A percentile compares a stretch with the other conserved stretches of the same genome.
These are phyloP conservation scores for Cokeromyces recurvatus DNA, from an alignment of 371 early-diverging fungal species.

Conservation along the genomic window DNA sequence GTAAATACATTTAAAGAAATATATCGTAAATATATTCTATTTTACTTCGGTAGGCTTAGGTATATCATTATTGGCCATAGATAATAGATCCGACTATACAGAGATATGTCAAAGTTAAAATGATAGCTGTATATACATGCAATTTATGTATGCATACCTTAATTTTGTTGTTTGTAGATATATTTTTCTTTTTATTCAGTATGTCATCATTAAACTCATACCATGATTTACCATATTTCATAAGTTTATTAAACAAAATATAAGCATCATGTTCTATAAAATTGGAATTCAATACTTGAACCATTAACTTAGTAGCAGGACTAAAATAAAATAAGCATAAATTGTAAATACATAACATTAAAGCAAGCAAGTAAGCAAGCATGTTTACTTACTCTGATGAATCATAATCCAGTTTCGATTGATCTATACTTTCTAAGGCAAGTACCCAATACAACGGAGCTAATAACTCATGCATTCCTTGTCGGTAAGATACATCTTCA, in stretches of 20 bases:
- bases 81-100: too few species aligned
- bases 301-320: conserved; percentile 26
- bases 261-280: conserved; percentile 87
- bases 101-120: too few species aligned
- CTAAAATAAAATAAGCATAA: conserved; percentile 7
- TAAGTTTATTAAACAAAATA: conserved; percentile 76
- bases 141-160: too few species aligned
- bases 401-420: background rate
- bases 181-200: too few species aligned
- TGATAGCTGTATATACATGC: too few species aligned
- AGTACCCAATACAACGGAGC: conserved; percentile 81
- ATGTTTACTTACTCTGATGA: conserved; percentile 20
- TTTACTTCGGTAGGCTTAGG: conserved; percentile 18
- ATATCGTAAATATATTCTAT: background rate
- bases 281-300: conserved; percentile 29
- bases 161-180: too few species aligned
- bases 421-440: conserved; percentile 52
- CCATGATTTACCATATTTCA: conserved; percentile 79
- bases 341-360: too few species aligned
- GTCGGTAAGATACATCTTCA: conserved; percentile 85
- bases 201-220: conserved; percentile 72
- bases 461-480: conserved; percentile 96
- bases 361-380: too few species aligned
- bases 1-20: background rate
- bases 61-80: conserved; percentile 4